A percentile compares a stretch with the other conserved stretches of the same genome.
These are phyloP conservation scores for Trichoderma koningiopsis DNA, from an alignment of 2,329 filamentous ascomycete genomes.

Conservation along the genomic window DNA sequence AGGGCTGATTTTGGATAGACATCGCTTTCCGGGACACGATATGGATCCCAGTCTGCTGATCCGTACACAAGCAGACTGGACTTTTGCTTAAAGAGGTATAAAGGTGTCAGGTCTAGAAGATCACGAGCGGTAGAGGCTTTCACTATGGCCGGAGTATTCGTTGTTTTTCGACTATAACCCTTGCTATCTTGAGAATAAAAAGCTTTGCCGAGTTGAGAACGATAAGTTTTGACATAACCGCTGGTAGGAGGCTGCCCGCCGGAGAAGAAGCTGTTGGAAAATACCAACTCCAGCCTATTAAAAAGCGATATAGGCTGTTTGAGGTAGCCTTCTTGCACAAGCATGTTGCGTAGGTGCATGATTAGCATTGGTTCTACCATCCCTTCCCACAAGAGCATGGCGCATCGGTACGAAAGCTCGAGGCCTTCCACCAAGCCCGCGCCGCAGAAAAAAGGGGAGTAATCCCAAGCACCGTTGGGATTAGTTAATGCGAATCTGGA, in stretches of 20 bases:
- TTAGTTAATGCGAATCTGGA: slow-evolving; percentile 47
- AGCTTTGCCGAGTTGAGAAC: too few relatives aligned
- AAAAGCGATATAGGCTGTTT: slow-evolving; percentile 39
- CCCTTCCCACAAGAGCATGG: slow-evolving; percentile 44
- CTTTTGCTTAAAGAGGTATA: slow-evolving; percentile 40
- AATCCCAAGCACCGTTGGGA: slow-evolving; percentile 50
- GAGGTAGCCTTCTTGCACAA: slow-evolving; percentile 47
- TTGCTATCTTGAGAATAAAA: too few relatives aligned
- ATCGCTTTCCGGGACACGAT: slow-evolving; percentile 41
- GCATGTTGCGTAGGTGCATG: slow-evolving; percentile 53
- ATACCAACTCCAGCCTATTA: slow-evolving; percentile 31
- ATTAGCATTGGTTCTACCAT: slow-evolving; percentile 44
- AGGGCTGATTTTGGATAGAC: slow-evolving; percentile 34
- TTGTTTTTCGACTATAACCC: too few relatives aligned
- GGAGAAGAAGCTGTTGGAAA: slow-evolving; percentile 27
- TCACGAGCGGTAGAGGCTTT: too few relatives aligned
- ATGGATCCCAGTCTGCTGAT: slow-evolving; percentile 40
- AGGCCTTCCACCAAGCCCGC: slow-evolving; percentile 49
- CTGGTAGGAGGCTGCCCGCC: slow-evolving; percentile 23
- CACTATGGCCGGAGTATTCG: too few relatives aligned
- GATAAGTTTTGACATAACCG: slow-evolving; percentile 22
- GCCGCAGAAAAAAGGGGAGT: slow-evolving; percentile 53
- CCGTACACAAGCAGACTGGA: slow-evolving; percentile 38
- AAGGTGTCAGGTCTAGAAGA: slow-evolving; percentile 22
- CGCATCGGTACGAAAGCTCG: slow-evolving; percentile 41